A percentile compares a stretch with the other conserved stretches of the same genome.
Conservation (phyloP, 257 asterid species). For the Rhazya stricta region DNA sequence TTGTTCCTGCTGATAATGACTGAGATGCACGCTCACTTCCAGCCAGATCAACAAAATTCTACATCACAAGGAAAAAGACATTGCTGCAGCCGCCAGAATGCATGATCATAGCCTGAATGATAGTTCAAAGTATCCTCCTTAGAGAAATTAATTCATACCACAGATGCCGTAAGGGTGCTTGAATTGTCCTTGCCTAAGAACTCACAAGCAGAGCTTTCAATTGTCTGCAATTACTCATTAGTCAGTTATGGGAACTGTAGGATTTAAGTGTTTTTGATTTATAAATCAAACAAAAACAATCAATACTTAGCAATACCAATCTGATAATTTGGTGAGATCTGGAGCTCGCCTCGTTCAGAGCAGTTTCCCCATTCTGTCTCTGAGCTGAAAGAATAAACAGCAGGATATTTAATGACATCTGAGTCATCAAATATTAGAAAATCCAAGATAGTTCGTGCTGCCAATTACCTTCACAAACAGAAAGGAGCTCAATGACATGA, state of each 20-base stretch:
- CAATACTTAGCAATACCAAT: constrained; percentile 48
- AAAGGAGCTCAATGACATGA: constrained; percentile 71
- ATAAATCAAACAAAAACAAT: background rate
- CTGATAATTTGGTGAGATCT: constrained; percentile 95
- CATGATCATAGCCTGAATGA: constrained; percentile 8
- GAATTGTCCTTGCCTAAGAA: constrained; percentile 62
- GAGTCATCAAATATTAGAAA: background rate
- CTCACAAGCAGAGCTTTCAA: constrained; percentile 82
- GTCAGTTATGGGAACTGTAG: constrained; percentile 15
- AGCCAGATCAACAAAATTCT: constrained; percentile 94
- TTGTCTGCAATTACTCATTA: constrained; percentile 48
- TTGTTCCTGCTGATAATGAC: constrained; percentile 78
- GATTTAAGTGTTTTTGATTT: background rate
- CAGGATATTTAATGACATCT: background rate
- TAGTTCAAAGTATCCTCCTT: constrained; percentile 6
- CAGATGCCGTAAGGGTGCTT: constrained; percentile 70
- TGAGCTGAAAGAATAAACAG: constrained; percentile 54
- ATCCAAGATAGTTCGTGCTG: background rate
- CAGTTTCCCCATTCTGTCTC: constrained; percentile 91
- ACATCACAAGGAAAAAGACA: constrained; percentile 17
- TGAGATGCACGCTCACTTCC: constrained; percentile 99
- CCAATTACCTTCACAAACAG: constrained; percentile 76
- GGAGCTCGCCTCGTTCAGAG: constrained; percentile 86
- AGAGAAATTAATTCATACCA: constrained; percentile 47
- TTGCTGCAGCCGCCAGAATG: constrained; percentile 3